Conservation (phyloP, 371 early-diverging fungal species). For the Dentiscutata heterogama region DNA sequence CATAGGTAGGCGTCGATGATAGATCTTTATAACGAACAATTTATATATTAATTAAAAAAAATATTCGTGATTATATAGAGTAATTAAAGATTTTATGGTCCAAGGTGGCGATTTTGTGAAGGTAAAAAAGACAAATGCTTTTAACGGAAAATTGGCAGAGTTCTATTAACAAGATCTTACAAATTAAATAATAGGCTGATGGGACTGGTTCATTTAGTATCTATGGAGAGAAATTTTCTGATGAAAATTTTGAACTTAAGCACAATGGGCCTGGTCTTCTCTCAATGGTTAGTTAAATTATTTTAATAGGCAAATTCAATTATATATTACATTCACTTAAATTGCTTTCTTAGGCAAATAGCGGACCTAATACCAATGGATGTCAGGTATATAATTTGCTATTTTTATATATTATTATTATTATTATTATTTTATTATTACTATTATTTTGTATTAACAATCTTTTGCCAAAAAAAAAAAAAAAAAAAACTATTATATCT, state of each 20-base stretch:
- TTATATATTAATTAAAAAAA: not conserved
- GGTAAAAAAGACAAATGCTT: conserved; percentile 49
- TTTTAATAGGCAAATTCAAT: not conserved
- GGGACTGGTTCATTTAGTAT: conserved; percentile 98
- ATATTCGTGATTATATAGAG: conserved; percentile 55
- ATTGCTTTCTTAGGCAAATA: conserved; percentile 77
- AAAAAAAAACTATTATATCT: not conserved
- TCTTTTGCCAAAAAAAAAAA: not conserved
- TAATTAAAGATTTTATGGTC: conserved; percentile 98
- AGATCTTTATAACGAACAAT: not conserved
- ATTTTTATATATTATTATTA: not conserved
- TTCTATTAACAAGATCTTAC: not conserved
- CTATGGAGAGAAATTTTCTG: conserved; percentile 95
- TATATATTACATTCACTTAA: conserved; percentile 50
- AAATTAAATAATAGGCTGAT: conserved; percentile 75
- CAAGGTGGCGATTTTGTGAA: conserved; percentile 99
- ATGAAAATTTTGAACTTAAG: conserved; percentile 97
- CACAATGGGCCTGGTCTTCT: conserved; percentile 93
- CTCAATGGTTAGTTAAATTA: conserved; percentile 85
- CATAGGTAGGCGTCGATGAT: conserved; percentile 71
- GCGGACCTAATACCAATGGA: conserved; percentile 94
- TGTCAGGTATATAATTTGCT: conserved; percentile 69
- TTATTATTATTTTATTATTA: not conserved
- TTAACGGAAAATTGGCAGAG: no score
- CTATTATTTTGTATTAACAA: not conserved